Evolutionary conservation across 345 rosid species (phyloP).

Genomic region (Lepidium didymum): DNA sequence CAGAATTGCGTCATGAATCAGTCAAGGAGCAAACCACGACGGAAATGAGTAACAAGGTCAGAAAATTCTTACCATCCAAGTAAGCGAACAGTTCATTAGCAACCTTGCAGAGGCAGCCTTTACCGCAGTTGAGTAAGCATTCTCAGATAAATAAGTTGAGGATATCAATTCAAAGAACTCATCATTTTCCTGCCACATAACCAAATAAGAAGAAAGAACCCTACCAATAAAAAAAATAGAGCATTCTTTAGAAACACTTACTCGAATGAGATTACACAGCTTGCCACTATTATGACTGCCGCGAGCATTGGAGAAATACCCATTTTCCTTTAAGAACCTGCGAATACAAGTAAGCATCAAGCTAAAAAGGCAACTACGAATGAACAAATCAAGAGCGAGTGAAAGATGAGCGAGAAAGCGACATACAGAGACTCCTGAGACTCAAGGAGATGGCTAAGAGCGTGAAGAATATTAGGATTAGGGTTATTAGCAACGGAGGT

Average conservation of each 20-base stretch:
- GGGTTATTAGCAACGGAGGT: constrained; percentile 73
- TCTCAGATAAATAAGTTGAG: constrained; percentile 74
- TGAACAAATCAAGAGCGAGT: not conserved
- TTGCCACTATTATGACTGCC: constrained; percentile 74
- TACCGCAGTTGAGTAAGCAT: constrained; percentile 55
- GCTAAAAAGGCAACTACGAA: not conserved
- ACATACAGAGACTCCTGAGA: constrained; percentile 72
- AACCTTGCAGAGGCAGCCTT: constrained; percentile 91
- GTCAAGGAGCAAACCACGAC: not conserved
- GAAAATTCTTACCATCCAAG: constrained; percentile 55
- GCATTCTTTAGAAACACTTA: constrained; percentile 13
- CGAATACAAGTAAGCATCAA: not conserved
- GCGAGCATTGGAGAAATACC: constrained; percentile 51
- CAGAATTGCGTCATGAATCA: constrained; percentile 10
- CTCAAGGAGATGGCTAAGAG: constrained; percentile 77
- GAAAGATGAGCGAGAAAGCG: not conserved
- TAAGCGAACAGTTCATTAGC: constrained; percentile 63
- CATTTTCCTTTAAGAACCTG: constrained; percentile 60
- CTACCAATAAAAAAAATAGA: not conserved
- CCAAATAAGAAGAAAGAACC: constrained; percentile 3
- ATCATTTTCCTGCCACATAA: constrained; percentile 72
- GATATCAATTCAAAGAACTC: constrained; percentile 95
- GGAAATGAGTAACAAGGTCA: not conserved
- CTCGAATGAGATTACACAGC: constrained; percentile 71
- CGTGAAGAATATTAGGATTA: constrained; percentile 62